Evolutionary conservation across 306 rosid species (phyloP), one percentile per base, ranked within the genome.

Genomic region (Begonia loranthoides): DNA sequence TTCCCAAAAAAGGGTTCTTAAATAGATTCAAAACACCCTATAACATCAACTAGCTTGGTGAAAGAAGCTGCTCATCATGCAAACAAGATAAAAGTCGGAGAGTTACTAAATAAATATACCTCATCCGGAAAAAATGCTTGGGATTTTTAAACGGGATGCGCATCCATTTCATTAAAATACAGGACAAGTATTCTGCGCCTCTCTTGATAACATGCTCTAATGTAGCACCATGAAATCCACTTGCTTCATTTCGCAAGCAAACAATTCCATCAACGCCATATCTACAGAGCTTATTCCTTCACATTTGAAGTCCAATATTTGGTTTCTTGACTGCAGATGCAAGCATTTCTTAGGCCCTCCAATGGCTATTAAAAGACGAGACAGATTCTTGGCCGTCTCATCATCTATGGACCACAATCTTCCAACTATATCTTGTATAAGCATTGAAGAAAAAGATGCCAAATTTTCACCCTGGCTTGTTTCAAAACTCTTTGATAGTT

Each of bases 61-160:
- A 5, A 55, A 41, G 33, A 34, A 54, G 39, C 16, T 15, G 17
- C 21, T 54, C 15, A 19, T 19, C 22, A 1, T 19, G 3, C 22
- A 19, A n/a, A n/a, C n/a, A n/a, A n/a, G n/a, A n/a, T n/a, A n/a
- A n/a, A n/a, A n/a, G n/a, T n/a, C n/a, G n/a, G n/a, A n/a, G n/a
- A n/a, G n/a, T n/a, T n/a, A n/a, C n/a, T n/a, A n/a, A n/a, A n/a
- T n/a, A n/a, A 5, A 9, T 61, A 41, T 78, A 84, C 89, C 89
- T 84, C 56, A 77, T 56, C 54, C 50, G 56, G 54, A 84, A 78
- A 77, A 77, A 78, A 61, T 62, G 55, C 64, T 61, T 70, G 34
- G 94, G 94, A 34, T 60, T 52, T 57, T 72, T 36, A 61, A 71
- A 69, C 57, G 75, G 76, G 51, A 75, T 58, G 46, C 58, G 61